Evolutionary conservation across 2,329 filamentous ascomycete species (phyloP), one percentile per base, ranked within the genome.

Genomic region (Calonectria pseudoturangicola): DNA sequence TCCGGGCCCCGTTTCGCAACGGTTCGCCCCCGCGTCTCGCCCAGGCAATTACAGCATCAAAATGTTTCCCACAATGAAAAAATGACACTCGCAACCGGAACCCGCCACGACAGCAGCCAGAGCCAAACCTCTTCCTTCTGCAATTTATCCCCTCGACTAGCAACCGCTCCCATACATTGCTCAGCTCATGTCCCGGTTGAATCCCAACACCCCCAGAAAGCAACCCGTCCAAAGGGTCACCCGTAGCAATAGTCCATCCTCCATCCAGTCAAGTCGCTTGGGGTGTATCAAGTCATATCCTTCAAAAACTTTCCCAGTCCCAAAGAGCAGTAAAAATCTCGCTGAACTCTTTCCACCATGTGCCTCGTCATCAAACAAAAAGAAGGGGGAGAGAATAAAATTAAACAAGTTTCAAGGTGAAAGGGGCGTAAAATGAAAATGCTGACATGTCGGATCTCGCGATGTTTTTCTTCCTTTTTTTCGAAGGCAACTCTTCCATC

Each of bases 341-440:
- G 68, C 67, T 67, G 33, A 70, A 47, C 51, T 28, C 56, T 67
- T 66, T 66, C 74, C 69, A 62, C 71, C 73, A 73, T 75, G 30
- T 74, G 50, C 68, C 71, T 76, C 70, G 58, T 76, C 66, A 60
- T 74, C 62, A 60, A 70, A 51, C 65, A 70, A 71, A 45, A 63
- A 54, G 69, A 65, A 76, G 64, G 73, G 63, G 56, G 47, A 51
- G 70, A 56, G 48, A 54, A 72, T 72, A 76, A 70, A 63, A 79
- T 79, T 79, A 79, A 79, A 79, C 76, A 77, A 74, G 62, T 70
- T 73, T 74, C 77, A 72, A 62, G 58, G 58, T 76, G 71, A 73
- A 72, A 66, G 51, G 66, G 68, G 74, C 48, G 50, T 67, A 67
- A 70, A 68, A 70, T 43, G 65, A 71, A 65, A 76, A 74, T 73